Evolutionary conservation across 140 eudicot genomes (phyloP), one percentile per base, ranked within the genome.

Genomic region (Bidens hawaiensis): DNA sequence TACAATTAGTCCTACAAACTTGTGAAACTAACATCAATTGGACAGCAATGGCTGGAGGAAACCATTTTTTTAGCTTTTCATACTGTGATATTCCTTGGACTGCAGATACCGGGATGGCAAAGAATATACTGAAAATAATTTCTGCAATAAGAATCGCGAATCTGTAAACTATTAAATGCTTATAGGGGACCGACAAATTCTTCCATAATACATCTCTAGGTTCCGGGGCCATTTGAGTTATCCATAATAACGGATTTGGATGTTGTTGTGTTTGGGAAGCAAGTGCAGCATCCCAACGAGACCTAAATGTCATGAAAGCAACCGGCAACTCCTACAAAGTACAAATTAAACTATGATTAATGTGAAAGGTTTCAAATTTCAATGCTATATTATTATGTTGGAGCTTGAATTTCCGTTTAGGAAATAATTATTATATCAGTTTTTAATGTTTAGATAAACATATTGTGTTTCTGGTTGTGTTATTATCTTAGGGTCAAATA

Each of bases 221-320:
- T 62, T 90, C 91, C 46, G 97, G 97, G 23, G 97, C 96, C 83
- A 77, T 76, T 74, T 87, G 90, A 51, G 97, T 84, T 66, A 80
- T 79, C 97, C 97, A 90, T 13, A 84, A 21, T 50, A 90, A 74
- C 16, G 97, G 96, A 76, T 90, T 82, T 51, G 96, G 64, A 73
- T 78, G 95, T 68, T 90, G 97, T 71, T 84, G 97, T 40, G 96
- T 79, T 64, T 90, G 96, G 33, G 97, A 82, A 60, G 90, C 97
- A 40, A 90, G 83, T 58, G 87, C 75, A 34, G 97, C 94, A 58
- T 83, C 94, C 82, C 86, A 71, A 1, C 95, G 79, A 30, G 95
- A 78, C 47, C 78, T 79, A 72, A 90, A 90, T 60, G 97, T 84
- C 16, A 90, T 87, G 58, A 90, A 86, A 66, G 95, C 97, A 69